Evolutionary conservation across 352 stramenopile species (phyloP).

Genomic region (Phytophthora rubi): DNA sequence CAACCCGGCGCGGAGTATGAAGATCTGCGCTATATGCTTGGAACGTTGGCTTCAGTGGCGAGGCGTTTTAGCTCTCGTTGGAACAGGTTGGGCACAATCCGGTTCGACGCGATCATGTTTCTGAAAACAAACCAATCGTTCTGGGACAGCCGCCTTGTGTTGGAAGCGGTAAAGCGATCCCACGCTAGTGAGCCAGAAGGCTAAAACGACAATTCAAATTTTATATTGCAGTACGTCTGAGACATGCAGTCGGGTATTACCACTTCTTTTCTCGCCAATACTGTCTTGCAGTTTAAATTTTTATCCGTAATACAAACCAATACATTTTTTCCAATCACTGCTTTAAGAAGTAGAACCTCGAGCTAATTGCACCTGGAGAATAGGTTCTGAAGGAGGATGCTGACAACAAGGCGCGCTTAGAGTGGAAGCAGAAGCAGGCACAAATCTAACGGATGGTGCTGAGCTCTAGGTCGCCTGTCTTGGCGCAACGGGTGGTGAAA

Average conservation of each 20-base stretch:
- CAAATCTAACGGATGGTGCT: background rate
- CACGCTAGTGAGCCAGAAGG: background rate
- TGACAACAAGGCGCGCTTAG: background rate
- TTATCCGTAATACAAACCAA: too few relatives aligned
- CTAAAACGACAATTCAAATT: background rate
- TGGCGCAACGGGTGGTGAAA: background rate
- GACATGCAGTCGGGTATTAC: background rate
- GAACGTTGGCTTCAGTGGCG: background rate
- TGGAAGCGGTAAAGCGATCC: background rate
- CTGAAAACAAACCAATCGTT: background rate
- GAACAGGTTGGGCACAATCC: background rate
- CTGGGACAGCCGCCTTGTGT: background rate
- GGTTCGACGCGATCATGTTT: background rate
- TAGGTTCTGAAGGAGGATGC: conserved; percentile 1
- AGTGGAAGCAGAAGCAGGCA: background rate
- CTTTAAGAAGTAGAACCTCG: background rate
- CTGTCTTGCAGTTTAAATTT: too few relatives aligned
- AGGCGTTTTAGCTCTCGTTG: background rate
- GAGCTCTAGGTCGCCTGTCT: background rate
- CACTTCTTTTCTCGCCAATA: background rate
- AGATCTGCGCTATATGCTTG: background rate
- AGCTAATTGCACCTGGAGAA: background rate
- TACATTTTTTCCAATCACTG: background rate
- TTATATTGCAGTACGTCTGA: background rate
- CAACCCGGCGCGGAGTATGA: background rate